A percentile compares a stretch with the other conserved stretches of the same genome.
Conservation (phyloP, 2,329 filamentous ascomycete species). For the Dactylellina parvicollis region DNA sequence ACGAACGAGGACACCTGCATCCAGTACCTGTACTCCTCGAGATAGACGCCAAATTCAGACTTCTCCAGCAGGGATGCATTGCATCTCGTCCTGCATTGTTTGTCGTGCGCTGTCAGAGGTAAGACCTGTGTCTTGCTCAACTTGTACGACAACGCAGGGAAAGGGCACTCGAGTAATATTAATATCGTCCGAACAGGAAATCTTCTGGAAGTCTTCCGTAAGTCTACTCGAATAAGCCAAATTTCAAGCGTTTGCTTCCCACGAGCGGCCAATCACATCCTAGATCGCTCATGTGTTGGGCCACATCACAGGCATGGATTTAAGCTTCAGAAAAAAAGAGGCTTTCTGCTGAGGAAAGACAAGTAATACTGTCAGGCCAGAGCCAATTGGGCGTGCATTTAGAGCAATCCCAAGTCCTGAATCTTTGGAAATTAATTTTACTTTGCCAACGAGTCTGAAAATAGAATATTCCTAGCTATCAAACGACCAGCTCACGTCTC, state of each 20-base stretch:
- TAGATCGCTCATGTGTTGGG: slow-evolving; percentile 15
- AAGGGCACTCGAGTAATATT: slow-evolving; percentile 9
- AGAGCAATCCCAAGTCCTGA: slow-evolving; percentile 18
- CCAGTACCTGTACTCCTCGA: slow-evolving; percentile 24
- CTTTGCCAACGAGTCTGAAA: too few relatives aligned
- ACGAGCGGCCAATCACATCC: slow-evolving; percentile 1
- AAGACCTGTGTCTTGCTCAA: slow-evolving; percentile 36
- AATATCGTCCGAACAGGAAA: slow-evolving; percentile 36
- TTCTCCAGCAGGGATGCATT: slow-evolving; percentile 4
- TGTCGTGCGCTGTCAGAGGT: slow-evolving; percentile 27
- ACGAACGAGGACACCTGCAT: slow-evolving; percentile 7
- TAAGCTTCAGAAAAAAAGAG: background rate
- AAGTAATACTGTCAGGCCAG: background rate
- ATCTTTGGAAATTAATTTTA: slow-evolving; percentile 8
- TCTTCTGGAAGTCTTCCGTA: slow-evolving; percentile 43
- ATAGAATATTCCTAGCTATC: too few relatives aligned
- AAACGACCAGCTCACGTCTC: slow-evolving; percentile 1
- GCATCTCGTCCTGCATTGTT: slow-evolving; percentile 21
- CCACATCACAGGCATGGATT: background rate
- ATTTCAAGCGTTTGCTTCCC: slow-evolving; percentile 32
- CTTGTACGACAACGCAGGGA: slow-evolving; percentile 34
- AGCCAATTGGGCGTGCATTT: slow-evolving; percentile 16
- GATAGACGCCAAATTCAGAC: background rate
- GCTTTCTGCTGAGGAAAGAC: background rate
- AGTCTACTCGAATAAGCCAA: slow-evolving; percentile 15